phyloP scores from a whole-genome alignment of 2,329 filamentous ascomycete genomes.

The Scytalidium lignicola region DNA sequence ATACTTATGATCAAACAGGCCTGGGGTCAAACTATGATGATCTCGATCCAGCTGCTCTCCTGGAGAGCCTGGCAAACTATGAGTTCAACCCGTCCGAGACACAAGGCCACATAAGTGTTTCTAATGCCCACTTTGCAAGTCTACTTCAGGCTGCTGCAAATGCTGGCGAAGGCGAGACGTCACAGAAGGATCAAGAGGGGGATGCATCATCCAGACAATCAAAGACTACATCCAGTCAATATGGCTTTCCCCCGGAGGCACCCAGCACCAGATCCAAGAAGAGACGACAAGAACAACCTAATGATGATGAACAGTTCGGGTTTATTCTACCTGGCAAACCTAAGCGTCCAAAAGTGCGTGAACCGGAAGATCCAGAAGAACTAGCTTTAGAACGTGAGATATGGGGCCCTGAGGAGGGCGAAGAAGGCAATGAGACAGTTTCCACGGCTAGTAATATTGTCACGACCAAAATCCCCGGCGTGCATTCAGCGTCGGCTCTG shows the following conservation, averaged over 20 bases:
- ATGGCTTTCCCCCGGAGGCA: not conserved
- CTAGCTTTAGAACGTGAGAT: constrained; percentile 21
- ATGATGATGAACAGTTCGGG: constrained; percentile 1
- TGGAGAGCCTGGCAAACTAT: constrained; percentile 21
- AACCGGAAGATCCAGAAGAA: constrained; percentile 8
- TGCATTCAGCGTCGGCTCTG: constrained; percentile 23
- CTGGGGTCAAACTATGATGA: constrained; percentile 1
- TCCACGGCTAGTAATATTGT: not conserved
- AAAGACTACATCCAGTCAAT: constrained; percentile 1
- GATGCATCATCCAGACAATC: not conserved
- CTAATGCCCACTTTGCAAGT: constrained; percentile 21
- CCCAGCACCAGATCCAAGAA: not conserved
- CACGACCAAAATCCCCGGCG: constrained; percentile 12
- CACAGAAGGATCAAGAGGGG: not conserved
- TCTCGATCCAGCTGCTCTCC: constrained; percentile 17
- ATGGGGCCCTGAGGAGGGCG: constrained; percentile 22
- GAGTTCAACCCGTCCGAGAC: constrained; percentile 8
- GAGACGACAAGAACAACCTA: not conserved
- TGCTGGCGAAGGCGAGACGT: constrained; percentile 13
- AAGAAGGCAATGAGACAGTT: constrained; percentile 8
- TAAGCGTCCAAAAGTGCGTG: constrained; percentile 1
- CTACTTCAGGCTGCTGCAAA: constrained; percentile 22
- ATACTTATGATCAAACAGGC: not conserved
- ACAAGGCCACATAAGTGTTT: constrained; percentile 2
- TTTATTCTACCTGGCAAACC: not conserved